Percentiles rank a stretch among this genome's conserved stretches.
Evolutionary conservation across 1,284 basidiomycete species (phyloP).

Genomic region (Pseudozyma hubeiensis): DNA sequence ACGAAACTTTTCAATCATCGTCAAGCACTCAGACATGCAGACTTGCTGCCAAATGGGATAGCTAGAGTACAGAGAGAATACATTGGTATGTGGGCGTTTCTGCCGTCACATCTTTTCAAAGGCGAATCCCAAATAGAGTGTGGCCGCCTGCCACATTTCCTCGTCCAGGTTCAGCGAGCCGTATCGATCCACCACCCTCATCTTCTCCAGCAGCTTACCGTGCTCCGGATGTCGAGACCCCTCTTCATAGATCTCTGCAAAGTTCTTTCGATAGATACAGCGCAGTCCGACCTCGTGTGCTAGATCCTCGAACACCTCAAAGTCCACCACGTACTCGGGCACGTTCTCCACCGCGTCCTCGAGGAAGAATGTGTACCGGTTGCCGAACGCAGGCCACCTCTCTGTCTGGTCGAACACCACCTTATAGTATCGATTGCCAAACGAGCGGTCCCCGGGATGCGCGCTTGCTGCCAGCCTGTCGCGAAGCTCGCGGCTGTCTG

Average conservation of each 20-base stretch:
- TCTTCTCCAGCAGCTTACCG: slow-evolving; percentile 51
- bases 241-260: slow-evolving; percentile 70
- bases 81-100: neutral
- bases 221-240: slow-evolving; percentile 30
- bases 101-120: slow-evolving; percentile 55
- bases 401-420: slow-evolving; percentile 80
- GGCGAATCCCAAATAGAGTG: slow-evolving; percentile 63
- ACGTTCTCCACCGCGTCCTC: slow-evolving; percentile 91
- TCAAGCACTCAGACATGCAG: neutral
- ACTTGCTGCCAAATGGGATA: neutral
- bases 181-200: slow-evolving; percentile 49
- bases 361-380: slow-evolving; percentile 93
- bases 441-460: slow-evolving; percentile 76
- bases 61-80: slow-evolving; percentile 7
- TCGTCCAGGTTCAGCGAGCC: slow-evolving; percentile 49
- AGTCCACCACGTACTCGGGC: slow-evolving; percentile 94
- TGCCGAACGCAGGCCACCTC: slow-evolving; percentile 76
- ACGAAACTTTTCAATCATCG: too few relatives aligned
- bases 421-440: slow-evolving; percentile 90
- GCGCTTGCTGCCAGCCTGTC: slow-evolving; percentile 74
- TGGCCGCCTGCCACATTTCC: slow-evolving; percentile 65
- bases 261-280: slow-evolving; percentile 83
- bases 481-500: slow-evolving; percentile 80
- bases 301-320: slow-evolving; percentile 87
- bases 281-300: slow-evolving; percentile 84